Conservation (phyloP, 2,329 filamentous ascomycete species). For the Cercospora citrullina region DNA sequence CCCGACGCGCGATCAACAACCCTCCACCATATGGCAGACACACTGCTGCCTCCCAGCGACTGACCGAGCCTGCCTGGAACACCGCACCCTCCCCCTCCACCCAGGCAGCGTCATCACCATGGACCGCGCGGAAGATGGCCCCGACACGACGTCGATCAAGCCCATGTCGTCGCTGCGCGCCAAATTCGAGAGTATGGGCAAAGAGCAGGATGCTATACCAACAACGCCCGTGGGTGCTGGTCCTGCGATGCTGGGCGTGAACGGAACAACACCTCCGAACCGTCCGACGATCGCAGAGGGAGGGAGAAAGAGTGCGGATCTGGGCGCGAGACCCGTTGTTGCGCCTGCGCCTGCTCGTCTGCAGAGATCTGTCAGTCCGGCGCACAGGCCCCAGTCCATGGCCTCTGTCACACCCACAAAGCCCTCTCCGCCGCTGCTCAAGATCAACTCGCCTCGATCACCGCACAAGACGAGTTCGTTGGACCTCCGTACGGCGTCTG, state of each 20-base stretch:
- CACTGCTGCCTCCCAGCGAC: conserved; percentile 7
- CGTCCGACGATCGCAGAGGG: conserved; percentile 14
- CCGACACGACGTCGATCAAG: conserved; percentile 76
- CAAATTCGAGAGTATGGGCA: conserved; percentile 73
- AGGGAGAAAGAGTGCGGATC: conserved; percentile 11
- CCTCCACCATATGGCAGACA: conserved; percentile 10
- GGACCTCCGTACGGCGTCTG: conserved; percentile 19
- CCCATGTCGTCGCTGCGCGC: conserved; percentile 79
- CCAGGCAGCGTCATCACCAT: conserved; percentile 19
- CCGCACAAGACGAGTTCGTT: conserved; percentile 46
- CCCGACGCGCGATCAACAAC: not conserved
- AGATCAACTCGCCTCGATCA: conserved; percentile 68
- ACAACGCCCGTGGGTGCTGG: conserved; percentile 20
- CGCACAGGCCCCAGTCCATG: conserved; percentile 51
- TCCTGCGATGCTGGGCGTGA: conserved; percentile 11
- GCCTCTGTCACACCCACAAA: conserved; percentile 48
- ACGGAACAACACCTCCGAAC: conserved; percentile 3
- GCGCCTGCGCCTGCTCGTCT: conserved; percentile 11
- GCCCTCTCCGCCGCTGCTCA: conserved; percentile 64
- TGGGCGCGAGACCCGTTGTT: conserved; percentile 11
- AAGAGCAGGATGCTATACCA: conserved; percentile 28
- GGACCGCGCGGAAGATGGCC: conserved; percentile 55
- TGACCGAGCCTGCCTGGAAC: not conserved
- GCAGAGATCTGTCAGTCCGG: conserved; percentile 36
- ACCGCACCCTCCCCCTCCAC: not conserved